phyloP scores from a whole-genome alignment of 1,139 yeast genomes.

The Arxiozyma slooffiae region DNA sequence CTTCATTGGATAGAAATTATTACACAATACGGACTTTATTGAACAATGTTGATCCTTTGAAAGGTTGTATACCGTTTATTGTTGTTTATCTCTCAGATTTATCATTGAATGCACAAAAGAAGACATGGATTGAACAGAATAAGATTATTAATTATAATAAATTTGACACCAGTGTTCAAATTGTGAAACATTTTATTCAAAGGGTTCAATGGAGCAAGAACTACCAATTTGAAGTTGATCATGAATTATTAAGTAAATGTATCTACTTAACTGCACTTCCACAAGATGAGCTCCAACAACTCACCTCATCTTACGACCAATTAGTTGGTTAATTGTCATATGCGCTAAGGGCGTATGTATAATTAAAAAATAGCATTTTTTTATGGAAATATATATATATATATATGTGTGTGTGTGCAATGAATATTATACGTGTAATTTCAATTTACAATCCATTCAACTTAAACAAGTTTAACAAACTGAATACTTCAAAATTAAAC shows the following conservation, averaged over 20 bases:
- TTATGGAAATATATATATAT: background rate
- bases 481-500: background rate
- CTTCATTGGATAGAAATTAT: slow-evolving; percentile 61
- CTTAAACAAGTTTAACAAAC: background rate
- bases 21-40: slow-evolving; percentile 53
- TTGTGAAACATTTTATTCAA: slow-evolving; percentile 70
- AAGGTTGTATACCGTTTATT: slow-evolving; percentile 83
- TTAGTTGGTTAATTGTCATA: background rate
- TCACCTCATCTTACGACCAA: background rate
- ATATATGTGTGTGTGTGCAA: no score
- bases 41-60: slow-evolving; percentile 52
- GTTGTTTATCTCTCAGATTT: slow-evolving; percentile 80
- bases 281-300: slow-evolving; percentile 51
- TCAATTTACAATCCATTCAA: background rate
- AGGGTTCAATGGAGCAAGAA: slow-evolving; percentile 77
- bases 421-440: background rate
- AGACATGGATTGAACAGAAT: slow-evolving; percentile 31
- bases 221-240: slow-evolving; percentile 42
- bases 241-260: slow-evolving; percentile 70
- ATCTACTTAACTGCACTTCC: slow-evolving; percentile 69
- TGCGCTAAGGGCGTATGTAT: background rate
- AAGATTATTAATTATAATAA: slow-evolving; percentile 65
- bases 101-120: slow-evolving; percentile 66
- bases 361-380: background rate
- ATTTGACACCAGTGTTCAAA: slow-evolving; percentile 65